phyloP scores from a whole-genome alignment of 1,284 basidiomycete genomes.

The Cutaneotrichosporon sp. region DNA sequence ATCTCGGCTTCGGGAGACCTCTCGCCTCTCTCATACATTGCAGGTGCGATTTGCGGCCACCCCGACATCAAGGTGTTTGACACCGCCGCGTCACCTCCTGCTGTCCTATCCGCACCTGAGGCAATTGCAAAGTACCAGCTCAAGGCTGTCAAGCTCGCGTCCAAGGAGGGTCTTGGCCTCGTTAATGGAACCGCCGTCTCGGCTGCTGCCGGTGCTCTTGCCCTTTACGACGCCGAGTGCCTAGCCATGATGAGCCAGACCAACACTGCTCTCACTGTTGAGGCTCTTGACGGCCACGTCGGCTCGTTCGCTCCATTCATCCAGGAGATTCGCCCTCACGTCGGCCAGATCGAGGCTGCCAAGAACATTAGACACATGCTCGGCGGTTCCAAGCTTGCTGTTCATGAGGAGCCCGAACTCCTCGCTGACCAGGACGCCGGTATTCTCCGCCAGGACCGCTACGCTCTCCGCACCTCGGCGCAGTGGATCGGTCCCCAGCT shows the following conservation, averaged over 20 bases:
- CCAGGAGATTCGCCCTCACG: conserved; percentile 26
- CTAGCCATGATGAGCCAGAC: conserved; percentile 24
- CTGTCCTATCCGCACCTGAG: conserved; percentile 18
- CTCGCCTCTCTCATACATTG: conserved; percentile 26
- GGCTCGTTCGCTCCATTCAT: conserved; percentile 26
- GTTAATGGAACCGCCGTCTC: conserved; percentile 27
- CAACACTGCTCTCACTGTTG: conserved; percentile 26
- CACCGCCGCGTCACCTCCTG: conserved; percentile 13
- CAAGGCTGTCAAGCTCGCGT: conserved; percentile 18
- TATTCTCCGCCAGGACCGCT: conserved; percentile 28
- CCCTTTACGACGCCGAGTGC: conserved; percentile 29
- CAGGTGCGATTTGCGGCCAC: conserved; percentile 26
- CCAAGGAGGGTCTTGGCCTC: conserved; percentile 28
- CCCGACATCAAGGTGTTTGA: conserved; percentile 28
- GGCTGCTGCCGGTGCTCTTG: conserved; percentile 24
- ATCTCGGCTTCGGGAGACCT: conserved; percentile 26
- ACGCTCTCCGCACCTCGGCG: conserved; percentile 25
- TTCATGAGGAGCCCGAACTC: conserved; percentile 24
- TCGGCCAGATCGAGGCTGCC: conserved; percentile 23
- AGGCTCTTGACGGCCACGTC: conserved; percentile 25
- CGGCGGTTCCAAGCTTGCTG: conserved; percentile 22
- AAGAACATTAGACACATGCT: conserved; percentile 25
- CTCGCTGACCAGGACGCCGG: conserved; percentile 20
- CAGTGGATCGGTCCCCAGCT: conserved; percentile 29
- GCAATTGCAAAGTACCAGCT: conserved; percentile 25